Evolutionary conservation across 805 yeast genomes (phyloP).

Genomic region (Spathaspora boniae): DNA sequence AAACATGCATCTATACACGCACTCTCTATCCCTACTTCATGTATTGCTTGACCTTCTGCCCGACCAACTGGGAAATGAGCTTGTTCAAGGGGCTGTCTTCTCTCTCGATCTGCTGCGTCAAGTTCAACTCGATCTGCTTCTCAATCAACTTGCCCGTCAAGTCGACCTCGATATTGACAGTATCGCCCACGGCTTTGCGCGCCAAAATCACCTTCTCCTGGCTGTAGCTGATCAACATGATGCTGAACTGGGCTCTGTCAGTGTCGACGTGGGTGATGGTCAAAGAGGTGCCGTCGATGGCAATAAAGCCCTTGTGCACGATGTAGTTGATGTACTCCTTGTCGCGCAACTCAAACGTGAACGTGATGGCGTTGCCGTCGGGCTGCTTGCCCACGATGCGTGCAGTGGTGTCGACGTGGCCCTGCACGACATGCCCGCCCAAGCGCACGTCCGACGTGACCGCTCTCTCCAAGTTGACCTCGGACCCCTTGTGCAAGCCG

Average conservation of each 20-base stretch:
- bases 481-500: constrained; percentile 48
- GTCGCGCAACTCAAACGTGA: constrained; percentile 71
- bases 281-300: constrained; percentile 89
- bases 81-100: constrained; percentile 47
- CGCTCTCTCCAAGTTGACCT: constrained; percentile 90
- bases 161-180: constrained; percentile 92
- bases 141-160: constrained; percentile 88
- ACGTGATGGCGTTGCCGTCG: constrained; percentile 76
- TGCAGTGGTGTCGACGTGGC: constrained; percentile 93
- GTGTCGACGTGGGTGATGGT: constrained; percentile 82
- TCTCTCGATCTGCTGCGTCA: constrained; percentile 51
- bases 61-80: constrained; percentile 38
- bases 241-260: constrained; percentile 54
- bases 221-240: constrained; percentile 90
- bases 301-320: constrained; percentile 92
- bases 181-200: constrained; percentile 54
- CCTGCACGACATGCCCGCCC: constrained; percentile 98
- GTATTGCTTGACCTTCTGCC: constrained; percentile 22
- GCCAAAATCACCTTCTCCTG: constrained; percentile 79
- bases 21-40: neutral
- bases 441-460: constrained; percentile 77
- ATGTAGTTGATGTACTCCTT: constrained; percentile 61
- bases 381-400: constrained; percentile 46
- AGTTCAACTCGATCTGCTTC: constrained; percentile 66
- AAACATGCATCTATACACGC: neutral